These are phyloP conservation scores for Hamamelis virginiana DNA, from an alignment of 164 flowering plant species.

Conservation along the genomic window DNA sequence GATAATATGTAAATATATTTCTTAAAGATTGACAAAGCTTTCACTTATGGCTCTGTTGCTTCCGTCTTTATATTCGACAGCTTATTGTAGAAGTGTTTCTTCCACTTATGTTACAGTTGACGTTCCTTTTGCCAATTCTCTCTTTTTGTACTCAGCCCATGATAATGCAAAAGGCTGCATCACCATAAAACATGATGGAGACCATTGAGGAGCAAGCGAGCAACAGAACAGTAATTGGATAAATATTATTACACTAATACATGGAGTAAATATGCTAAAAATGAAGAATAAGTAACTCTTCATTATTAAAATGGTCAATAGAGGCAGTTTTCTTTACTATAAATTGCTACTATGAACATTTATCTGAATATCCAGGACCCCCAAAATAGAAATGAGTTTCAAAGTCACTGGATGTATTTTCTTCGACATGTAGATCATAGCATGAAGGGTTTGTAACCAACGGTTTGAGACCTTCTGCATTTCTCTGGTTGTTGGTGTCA, in stretches of 20 bases:
- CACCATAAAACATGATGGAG: too few relatives aligned
- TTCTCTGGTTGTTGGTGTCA: not conserved
- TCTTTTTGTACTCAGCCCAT: too few relatives aligned
- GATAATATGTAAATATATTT: not conserved
- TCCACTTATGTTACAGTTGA: not conserved
- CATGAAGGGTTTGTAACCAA: not conserved
- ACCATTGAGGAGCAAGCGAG: not conserved
- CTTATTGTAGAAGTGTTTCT: not conserved
- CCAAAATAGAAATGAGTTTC: conserved; percentile 3
- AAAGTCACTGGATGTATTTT: too few relatives aligned
- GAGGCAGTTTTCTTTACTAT: not conserved
- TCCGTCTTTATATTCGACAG: not conserved
- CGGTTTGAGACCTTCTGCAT: not conserved
- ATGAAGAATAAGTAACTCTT: too few relatives aligned
- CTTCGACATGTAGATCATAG: not conserved
- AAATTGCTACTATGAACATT: not conserved
- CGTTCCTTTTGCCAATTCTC: too few relatives aligned
- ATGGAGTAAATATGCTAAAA: not conserved
- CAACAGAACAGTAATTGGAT: not conserved
- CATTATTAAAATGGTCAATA: too few relatives aligned
- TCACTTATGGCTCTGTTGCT: not conserved
- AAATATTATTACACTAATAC: not conserved
- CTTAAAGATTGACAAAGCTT: not conserved
- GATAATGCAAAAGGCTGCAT: too few relatives aligned
- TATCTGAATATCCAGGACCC: conserved; percentile 3